Conservation (phyloP, 129 eudicot genomes). For the Flaveria sonorensis region DNA sequence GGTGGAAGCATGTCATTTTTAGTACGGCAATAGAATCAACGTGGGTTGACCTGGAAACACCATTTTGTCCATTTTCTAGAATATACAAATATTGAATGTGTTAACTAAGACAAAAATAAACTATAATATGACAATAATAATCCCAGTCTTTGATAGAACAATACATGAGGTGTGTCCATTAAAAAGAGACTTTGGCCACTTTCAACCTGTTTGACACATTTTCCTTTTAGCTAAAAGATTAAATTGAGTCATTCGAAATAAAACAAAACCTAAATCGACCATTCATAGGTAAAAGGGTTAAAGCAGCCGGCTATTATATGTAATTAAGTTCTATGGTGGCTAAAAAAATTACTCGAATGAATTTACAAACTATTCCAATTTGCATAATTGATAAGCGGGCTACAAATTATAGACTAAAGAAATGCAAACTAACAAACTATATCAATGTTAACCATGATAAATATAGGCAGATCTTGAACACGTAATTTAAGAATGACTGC, state of each 20-base stretch:
- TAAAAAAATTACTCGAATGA: not conserved
- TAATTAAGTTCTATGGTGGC: not conserved
- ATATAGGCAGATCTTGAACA: slow-evolving; percentile 8
- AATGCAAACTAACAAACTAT: not conserved
- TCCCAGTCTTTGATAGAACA: not conserved
- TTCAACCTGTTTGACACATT: not conserved
- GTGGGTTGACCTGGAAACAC: not conserved
- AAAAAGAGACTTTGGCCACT: not conserved
- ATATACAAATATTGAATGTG: not conserved
- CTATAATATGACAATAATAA: not conserved
- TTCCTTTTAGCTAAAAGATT: not conserved
- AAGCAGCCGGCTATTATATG: not conserved
- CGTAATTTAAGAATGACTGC: not conserved
- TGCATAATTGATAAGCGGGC: slow-evolving; percentile 12
- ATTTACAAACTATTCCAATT: not conserved
- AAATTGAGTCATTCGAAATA: not conserved
- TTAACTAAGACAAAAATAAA: not conserved
- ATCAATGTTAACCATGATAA: not conserved
- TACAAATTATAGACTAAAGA: slow-evolving; percentile 9
- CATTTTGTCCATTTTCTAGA: not conserved
- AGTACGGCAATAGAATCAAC: not conserved
- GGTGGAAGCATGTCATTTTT: not conserved
- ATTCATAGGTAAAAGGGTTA: not conserved
- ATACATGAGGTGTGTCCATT: not conserved
- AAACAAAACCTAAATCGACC: not conserved